Evolutionary conservation across 1,139 yeast species (phyloP), one percentile per base, ranked within the genome.

Genomic region (Debaryomyces fabryi): DNA sequence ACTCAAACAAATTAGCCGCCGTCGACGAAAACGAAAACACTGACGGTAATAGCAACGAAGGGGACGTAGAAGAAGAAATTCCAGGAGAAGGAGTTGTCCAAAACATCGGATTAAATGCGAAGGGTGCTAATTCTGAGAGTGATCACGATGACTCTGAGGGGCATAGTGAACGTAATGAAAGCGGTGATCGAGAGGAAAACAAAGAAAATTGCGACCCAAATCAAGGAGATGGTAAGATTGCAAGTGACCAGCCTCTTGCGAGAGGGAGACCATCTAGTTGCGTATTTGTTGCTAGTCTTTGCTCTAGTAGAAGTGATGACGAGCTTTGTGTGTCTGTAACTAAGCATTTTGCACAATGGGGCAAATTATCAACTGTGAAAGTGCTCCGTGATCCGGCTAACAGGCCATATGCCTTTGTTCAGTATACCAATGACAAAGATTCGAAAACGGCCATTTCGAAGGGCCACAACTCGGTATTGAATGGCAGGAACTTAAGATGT

Each of bases 401-500:
- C 63, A 78, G 97, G 38, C 98, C 98, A 0, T 92, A 92, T 65
- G 97, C 97, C 0, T 92, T 92, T 75, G 97, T 91, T 39, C 97
- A 92, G 67, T 90, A 87, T 63, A 73, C 82, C 12, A 82, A 73
- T 48, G 96, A 87, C 52, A 72, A 70, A 6, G 95, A 88, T 54
- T 92, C 96, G 8, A 75, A 77, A 48, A 63, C 55, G 4, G 98
- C 97, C 0, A 78, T 91, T 46, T 67, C 66, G 37, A 72, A 76
- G 47, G 96, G 90, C 8, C 93, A 88, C 57, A 85, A 86, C 46
- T 76, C 89, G 4, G 63, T 73, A 6, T 69, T 92, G 46, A 83
- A 88, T 62, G 96, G 91, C 10, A 78, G 97, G 60, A 75, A 81
- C 8, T 81, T 92, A 48, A 79, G 97, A 50, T 89, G 96, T 68